Conservation (phyloP, 352 stramenopile species). For the Paralagenidium karlingii region DNA sequence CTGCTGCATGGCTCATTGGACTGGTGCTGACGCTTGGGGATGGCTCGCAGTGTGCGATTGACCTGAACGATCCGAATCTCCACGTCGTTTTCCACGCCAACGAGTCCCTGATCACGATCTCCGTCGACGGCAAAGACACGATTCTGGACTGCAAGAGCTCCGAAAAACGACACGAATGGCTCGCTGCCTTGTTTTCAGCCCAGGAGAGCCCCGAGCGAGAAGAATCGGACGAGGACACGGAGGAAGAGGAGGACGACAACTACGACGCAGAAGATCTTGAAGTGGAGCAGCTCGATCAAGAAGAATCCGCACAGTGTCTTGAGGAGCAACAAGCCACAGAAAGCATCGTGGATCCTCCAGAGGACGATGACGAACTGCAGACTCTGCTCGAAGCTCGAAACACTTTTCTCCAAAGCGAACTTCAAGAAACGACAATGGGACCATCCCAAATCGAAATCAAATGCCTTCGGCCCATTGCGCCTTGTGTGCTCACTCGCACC, state of each 20-base stretch:
- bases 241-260: constrained; percentile 29
- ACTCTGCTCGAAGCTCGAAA: constrained; percentile 20
- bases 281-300: constrained; percentile 52
- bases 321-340: too few species aligned
- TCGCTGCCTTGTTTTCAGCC: constrained; percentile 40
- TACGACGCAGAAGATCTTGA: constrained; percentile 39
- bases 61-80: constrained; percentile 33
- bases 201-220: constrained; percentile 20
- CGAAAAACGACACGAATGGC: constrained; percentile 36
- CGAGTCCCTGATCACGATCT: constrained; percentile 39
- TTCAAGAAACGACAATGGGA: constrained; percentile 1
- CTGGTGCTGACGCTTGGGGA: background rate
- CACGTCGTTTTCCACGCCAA: constrained; percentile 51
- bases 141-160: constrained; percentile 40
- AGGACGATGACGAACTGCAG: constrained; percentile 24
- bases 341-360: too few species aligned
- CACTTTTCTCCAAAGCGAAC: constrained; percentile 3
- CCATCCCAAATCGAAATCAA: constrained; percentile 9
- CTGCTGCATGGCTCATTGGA: background rate
- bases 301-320: too few species aligned
- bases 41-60: constrained; percentile 19
- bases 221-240: constrained; percentile 8
- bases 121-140: constrained; percentile 20
- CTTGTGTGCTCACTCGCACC: constrained; percentile 13
- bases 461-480: too few species aligned